Percentiles rank a stretch among this genome's conserved stretches.
These are phyloP conservation scores for Dictyophora rubrovolvata DNA, from an alignment of 768 basidiomycete species.

Conservation along the genomic window DNA sequence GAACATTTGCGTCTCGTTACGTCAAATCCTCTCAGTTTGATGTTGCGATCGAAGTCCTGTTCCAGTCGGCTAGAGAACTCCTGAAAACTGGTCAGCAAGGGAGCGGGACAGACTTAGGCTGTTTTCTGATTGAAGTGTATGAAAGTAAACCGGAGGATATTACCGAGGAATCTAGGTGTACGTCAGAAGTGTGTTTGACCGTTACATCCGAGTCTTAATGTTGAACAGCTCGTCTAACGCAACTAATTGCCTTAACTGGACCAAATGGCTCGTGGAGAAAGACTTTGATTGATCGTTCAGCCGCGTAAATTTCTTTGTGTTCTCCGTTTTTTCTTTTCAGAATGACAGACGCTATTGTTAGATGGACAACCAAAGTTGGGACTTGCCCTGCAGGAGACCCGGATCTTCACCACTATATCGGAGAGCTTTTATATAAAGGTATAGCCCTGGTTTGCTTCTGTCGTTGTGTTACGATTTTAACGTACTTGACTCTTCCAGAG, in stretches of 20 bases:
- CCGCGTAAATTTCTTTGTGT: conserved; percentile 50
- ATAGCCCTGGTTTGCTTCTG: background rate
- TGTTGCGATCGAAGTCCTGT: conserved; percentile 86
- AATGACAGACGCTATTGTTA: conserved; percentile 24
- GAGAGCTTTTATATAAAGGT: conserved; percentile 84
- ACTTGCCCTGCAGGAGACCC: conserved; percentile 82
- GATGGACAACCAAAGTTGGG: conserved; percentile 79
- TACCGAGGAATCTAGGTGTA: conserved; percentile 74
- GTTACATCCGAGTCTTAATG: background rate
- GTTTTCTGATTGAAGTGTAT: conserved; percentile 77
- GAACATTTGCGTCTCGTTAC: conserved; percentile 88
- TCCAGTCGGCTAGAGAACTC: conserved; percentile 79
- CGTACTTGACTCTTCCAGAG: conserved; percentile 35
- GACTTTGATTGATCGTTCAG: conserved; percentile 72
- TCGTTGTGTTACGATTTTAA: background rate
- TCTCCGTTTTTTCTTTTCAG: conserved; percentile 5
- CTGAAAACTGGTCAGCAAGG: conserved; percentile 83
- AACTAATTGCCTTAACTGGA: conserved; percentile 82
- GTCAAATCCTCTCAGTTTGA: conserved; percentile 63
- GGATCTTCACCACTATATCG: conserved; percentile 80
- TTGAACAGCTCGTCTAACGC: conserved; percentile 67
- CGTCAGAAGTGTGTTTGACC: conserved; percentile 19
- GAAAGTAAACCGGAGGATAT: conserved; percentile 62
- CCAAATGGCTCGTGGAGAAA: conserved; percentile 80
- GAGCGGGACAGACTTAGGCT: conserved; percentile 78